Evolutionary conservation across 139 green algal species (phyloP).

Genomic region (Tetratostichococcus sp.): DNA sequence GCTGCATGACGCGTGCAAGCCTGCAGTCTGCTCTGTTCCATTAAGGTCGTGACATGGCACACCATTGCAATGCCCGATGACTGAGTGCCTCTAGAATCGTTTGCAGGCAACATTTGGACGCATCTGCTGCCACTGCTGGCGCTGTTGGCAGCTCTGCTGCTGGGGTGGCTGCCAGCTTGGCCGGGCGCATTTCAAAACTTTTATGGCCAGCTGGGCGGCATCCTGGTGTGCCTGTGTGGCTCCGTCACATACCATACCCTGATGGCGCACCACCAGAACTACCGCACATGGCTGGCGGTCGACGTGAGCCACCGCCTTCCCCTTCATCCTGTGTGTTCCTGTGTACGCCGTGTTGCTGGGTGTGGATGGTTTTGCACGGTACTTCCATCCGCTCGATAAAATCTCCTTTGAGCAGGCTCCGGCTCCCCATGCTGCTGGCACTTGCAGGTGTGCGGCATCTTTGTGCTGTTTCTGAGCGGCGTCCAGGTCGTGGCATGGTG

Average conservation of each 20-base stretch:
- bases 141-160: conserved; percentile 5
- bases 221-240: conserved; percentile 30
- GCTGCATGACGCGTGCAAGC: no score
- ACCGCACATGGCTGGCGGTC: conserved; percentile 29
- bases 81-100: no score
- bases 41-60: no score
- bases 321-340: no score
- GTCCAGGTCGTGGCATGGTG: conserved; percentile 20
- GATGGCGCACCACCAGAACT: conserved; percentile 38
- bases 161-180: conserved; percentile 21
- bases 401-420: no score
- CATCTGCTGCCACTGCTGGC: conserved; percentile 25
- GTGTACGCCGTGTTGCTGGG: no score
- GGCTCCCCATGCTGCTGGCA: no score
- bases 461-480: conserved; percentile 34
- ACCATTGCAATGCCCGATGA: no score
- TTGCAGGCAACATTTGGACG: conserved; percentile 34
- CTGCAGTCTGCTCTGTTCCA: no score
- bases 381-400: no score
- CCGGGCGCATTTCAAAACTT: conserved; percentile 12
- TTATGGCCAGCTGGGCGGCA: conserved; percentile 10
- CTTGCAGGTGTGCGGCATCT: conserved; percentile 49
- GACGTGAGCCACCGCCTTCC: conserved; percentile 21
- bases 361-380: no score
- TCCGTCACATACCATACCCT: conserved; percentile 43